phyloP scores from a whole-genome alignment of 2,329 filamentous ascomycete species.

The Xylariales sp. region DNA sequence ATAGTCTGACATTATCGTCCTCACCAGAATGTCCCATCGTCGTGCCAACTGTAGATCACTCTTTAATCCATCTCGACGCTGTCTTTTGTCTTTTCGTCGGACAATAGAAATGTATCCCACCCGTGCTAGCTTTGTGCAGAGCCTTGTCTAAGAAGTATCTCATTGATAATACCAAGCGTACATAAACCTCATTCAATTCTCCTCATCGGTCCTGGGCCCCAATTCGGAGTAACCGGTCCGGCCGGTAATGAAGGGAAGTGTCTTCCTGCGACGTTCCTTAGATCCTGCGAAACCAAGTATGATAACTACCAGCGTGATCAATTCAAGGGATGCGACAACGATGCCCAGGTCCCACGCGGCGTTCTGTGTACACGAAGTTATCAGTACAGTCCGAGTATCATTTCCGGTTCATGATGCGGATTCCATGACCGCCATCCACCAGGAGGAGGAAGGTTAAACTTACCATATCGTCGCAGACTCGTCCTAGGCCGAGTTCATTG shows the following conservation, averaged over 20 bases:
- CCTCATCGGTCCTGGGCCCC: no score
- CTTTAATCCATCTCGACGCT: no score
- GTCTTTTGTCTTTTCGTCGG: no score
- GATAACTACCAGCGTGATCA: not conserved
- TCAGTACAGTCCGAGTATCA: no score
- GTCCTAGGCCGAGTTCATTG: not conserved
- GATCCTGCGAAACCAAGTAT: not conserved
- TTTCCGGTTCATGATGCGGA: not conserved
- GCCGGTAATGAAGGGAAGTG: not conserved
- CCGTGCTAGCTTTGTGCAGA: no score
- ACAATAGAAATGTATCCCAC: no score
- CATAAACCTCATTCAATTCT: no score
- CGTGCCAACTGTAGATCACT: no score
- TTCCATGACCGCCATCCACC: not conserved
- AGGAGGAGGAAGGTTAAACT: not conserved
- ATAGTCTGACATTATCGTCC: no score
- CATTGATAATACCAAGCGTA: no score
- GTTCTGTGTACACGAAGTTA: not conserved
- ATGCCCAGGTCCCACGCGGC: not conserved
- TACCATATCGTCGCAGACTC: not conserved
- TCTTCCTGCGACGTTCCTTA: not conserved
- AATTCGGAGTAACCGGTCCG: not conserved
- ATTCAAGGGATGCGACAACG: not conserved
- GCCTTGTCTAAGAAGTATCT: no score
- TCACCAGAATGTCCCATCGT: no score